A percentile compares a stretch with the other conserved stretches of the same genome.
These are phyloP conservation scores for Teratosphaeria epicoccoides DNA, from an alignment of 2,329 filamentous ascomycete genomes.

Conservation along the genomic window DNA sequence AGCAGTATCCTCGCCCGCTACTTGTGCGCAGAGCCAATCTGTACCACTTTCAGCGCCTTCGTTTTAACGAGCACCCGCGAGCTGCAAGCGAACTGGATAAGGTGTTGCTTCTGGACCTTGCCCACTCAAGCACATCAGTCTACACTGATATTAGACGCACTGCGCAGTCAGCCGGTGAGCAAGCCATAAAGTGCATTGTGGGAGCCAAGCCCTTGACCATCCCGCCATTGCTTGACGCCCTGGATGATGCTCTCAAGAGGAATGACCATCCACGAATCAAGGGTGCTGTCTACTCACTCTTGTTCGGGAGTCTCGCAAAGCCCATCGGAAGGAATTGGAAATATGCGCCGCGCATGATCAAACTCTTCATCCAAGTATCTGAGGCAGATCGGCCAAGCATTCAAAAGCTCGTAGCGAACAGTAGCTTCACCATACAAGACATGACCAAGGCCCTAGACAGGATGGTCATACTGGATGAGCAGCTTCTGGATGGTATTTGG, in stretches of 20 bases:
- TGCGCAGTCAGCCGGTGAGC: slow-evolving; percentile 84
- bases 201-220: slow-evolving; percentile 83
- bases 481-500: slow-evolving; percentile 59
- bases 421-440: slow-evolving; percentile 77
- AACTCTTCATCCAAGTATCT: slow-evolving; percentile 79
- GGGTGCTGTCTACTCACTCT: slow-evolving; percentile 78
- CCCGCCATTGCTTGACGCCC: slow-evolving; percentile 67
- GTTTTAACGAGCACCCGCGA: slow-evolving; percentile 82
- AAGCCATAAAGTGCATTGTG: slow-evolving; percentile 81
- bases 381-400: slow-evolving; percentile 90
- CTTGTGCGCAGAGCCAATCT: slow-evolving; percentile 86
- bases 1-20: slow-evolving; percentile 85
- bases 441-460: slow-evolving; percentile 82
- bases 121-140: slow-evolving; percentile 76
- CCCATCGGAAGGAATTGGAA: slow-evolving; percentile 89
- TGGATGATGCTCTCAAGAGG: slow-evolving; percentile 66
- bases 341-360: slow-evolving; percentile 81
- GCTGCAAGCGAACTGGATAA: slow-evolving; percentile 88
- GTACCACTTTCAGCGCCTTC: slow-evolving; percentile 86
- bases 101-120: slow-evolving; percentile 70
- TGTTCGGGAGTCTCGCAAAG: slow-evolving; percentile 81
- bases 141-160: slow-evolving; percentile 95
- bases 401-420: slow-evolving; percentile 72
- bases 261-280: slow-evolving; percentile 89
- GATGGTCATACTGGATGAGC: slow-evolving; percentile 69